Evolutionary conservation across 2,329 filamentous ascomycete species (phyloP).

Genomic region (Blastomyces gilchristii): DNA sequence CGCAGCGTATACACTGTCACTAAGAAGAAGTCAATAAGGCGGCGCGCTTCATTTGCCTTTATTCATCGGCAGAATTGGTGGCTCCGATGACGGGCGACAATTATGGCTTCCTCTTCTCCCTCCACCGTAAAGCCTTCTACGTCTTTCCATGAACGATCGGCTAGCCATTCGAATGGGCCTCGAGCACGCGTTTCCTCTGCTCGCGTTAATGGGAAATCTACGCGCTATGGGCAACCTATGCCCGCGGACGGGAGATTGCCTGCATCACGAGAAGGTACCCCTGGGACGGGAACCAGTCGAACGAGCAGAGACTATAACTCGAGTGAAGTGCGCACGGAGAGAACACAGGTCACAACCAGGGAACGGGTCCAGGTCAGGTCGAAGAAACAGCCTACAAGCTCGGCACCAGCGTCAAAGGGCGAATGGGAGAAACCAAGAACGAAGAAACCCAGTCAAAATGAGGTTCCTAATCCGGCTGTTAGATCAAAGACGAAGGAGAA

Average conservation of each 20-base stretch:
- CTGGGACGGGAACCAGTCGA: conserved; percentile 15
- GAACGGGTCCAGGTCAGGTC: conserved; percentile 53
- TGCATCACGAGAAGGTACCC: conserved; percentile 11
- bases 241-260: conserved; percentile 17
- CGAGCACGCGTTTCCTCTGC: conserved; percentile 33
- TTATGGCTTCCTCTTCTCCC: conserved; percentile 15
- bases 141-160: conserved; percentile 33
- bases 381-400: conserved; percentile 47
- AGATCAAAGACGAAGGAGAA: conserved; percentile 17
- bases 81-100: conserved; percentile 19
- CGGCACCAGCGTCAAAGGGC: conserved; percentile 26
- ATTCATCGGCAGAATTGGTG: neutral
- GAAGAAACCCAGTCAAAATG: conserved; percentile 21
- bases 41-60: neutral
- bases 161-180: conserved; percentile 29
- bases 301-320: conserved; percentile 28
- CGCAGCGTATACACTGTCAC: neutral
- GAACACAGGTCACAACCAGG: conserved; percentile 46
- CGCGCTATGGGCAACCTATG: conserved; percentile 13
- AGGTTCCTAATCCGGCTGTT: conserved; percentile 20
- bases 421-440: conserved; percentile 27
- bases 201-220: conserved; percentile 26
- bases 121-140: conserved; percentile 26
- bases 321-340: conserved; percentile 33
- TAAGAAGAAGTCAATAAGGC: neutral